Evolutionary conservation across 129 eudicot genomes (phyloP).

Genomic region (Cynara cardunculus): DNA sequence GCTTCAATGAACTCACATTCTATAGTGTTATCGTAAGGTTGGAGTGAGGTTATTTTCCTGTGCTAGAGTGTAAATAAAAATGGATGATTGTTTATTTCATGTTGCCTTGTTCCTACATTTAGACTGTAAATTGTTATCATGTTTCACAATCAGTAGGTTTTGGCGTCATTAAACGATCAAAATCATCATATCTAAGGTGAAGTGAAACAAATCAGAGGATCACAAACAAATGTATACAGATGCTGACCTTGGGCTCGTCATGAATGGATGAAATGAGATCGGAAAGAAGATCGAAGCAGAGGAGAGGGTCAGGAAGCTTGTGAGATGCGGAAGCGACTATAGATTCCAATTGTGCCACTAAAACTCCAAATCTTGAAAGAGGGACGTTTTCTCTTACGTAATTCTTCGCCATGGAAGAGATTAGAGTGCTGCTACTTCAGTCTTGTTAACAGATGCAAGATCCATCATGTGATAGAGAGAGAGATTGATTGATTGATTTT

Average conservation of each 20-base stretch:
- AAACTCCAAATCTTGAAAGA: conserved; percentile 80
- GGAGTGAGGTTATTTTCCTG: not conserved
- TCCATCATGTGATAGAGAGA: conserved; percentile 11
- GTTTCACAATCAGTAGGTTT: not conserved
- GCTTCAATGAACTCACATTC: not conserved
- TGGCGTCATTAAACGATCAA: not conserved
- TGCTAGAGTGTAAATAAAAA: not conserved
- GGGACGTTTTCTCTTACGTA: conserved; percentile 59
- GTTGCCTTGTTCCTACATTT: not conserved
- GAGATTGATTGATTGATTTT: not conserved
- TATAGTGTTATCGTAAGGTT: not conserved
- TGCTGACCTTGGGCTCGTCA: conserved; percentile 79
- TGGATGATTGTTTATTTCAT: not conserved
- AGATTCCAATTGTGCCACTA: conserved; percentile 94
- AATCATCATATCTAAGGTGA: not conserved
- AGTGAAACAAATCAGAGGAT: not conserved
- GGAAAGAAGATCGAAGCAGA: conserved; percentile 95
- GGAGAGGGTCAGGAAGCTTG: conserved; percentile 79
- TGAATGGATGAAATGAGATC: conserved; percentile 89
- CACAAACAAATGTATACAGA: not conserved
- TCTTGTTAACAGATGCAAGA: conserved; percentile 8
- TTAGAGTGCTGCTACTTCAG: conserved; percentile 12
- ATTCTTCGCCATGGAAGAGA: conserved; percentile 59
- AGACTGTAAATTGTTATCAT: not conserved
- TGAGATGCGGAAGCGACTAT: conserved; percentile 83